phyloP scores from a whole-genome alignment of 306 rosid genomes.

The Myrica gale region DNA sequence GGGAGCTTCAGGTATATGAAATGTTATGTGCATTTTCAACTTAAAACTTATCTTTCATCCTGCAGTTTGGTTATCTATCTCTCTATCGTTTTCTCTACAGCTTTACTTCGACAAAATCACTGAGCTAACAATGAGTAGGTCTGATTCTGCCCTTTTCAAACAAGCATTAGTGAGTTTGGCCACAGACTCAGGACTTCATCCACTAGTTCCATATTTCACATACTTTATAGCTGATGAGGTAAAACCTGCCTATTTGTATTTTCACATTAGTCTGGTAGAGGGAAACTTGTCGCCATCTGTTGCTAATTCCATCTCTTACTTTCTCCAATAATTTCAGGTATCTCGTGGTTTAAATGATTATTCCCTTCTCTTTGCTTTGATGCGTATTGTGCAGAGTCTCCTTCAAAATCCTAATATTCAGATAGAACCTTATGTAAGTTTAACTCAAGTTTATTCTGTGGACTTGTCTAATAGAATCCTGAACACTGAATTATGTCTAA shows the following conservation, averaged over 20 bases:
- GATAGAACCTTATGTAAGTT: conserved; percentile 84
- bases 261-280: conserved; percentile 13
- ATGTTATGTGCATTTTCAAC: conserved; percentile 18
- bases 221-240: conserved; percentile 90
- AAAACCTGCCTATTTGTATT: conserved; percentile 4
- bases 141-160: conserved; percentile 57
- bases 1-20: conserved; percentile 72
- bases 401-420: conserved; percentile 80
- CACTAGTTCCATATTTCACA: conserved; percentile 78
- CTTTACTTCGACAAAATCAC: conserved; percentile 81
- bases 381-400: conserved; percentile 79
- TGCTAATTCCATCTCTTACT: conserved; percentile 21
- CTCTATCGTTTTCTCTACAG: conserved; percentile 46
- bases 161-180: conserved; percentile 79
- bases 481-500: no score
- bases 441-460: neutral
- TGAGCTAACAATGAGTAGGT: conserved; percentile 52
- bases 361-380: conserved; percentile 58
- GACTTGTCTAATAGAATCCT: no score
- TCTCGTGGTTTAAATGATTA: conserved; percentile 52
- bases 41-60: neutral
- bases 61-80: conserved; percentile 14
- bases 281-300: neutral
- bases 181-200: conserved; percentile 86
- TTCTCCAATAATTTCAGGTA: conserved; percentile 52